A percentile compares a stretch with the other conserved stretches of the same genome.
These are phyloP conservation scores for Abrus pulchellus DNA, from an alignment of 306 rosid genomes.

Conservation along the genomic window DNA sequence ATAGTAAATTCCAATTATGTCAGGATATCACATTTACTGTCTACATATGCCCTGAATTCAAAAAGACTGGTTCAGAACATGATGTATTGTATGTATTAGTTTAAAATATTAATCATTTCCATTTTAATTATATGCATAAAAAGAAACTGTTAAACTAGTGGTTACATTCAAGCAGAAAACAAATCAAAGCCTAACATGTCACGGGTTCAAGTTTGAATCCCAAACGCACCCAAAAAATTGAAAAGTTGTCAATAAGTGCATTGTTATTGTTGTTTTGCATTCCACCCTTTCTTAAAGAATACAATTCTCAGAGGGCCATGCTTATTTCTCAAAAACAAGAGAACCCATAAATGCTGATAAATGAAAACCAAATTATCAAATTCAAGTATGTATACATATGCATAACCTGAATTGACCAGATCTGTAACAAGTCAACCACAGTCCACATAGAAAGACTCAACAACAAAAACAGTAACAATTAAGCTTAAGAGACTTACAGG, in stretches of 20 bases:
- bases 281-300: constrained; percentile 27
- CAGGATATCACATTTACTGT: constrained; percentile 2
- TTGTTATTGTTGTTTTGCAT: neutral
- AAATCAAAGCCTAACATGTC: neutral
- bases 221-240: neutral
- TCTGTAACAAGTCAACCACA: constrained; percentile 41
- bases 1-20: neutral
- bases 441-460: constrained; percentile 24
- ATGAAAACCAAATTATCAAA: constrained; percentile 31
- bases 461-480: neutral
- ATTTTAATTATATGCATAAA: neutral
- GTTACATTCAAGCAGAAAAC: constrained; percentile 26
- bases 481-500: constrained; percentile 63
- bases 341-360: constrained; percentile 24
- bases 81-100: neutral
- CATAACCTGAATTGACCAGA: constrained; percentile 26
- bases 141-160: constrained; percentile 4
- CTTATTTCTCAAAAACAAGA: neutral
- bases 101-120: constrained; percentile 1
- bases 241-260: neutral
- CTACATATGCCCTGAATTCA: constrained; percentile 27
- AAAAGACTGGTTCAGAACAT: neutral
- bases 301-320: neutral
- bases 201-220: neutral
- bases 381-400: neutral